phyloP scores from a whole-genome alignment of 768 basidiomycete genomes.

The Clathrus columnatus region DNA sequence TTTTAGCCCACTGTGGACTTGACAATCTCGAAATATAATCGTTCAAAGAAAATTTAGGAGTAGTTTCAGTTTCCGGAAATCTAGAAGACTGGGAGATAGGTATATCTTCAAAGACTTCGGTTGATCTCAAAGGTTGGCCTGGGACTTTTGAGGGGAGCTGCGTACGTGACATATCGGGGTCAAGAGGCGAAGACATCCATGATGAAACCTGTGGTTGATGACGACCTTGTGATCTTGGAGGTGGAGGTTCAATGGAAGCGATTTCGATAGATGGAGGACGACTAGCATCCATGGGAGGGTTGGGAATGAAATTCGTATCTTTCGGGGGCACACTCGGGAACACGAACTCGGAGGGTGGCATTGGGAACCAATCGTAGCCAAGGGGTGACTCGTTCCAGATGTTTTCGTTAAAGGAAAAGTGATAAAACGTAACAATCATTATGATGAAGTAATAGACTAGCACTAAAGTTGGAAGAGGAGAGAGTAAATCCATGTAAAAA shows the following conservation, averaged over 20 bases:
- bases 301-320: too few species aligned
- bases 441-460: slow-evolving; percentile 5
- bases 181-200: slow-evolving; percentile 1
- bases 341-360: background rate
- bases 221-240: background rate
- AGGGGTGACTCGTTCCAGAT: slow-evolving; percentile 5
- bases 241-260: background rate
- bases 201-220: background rate
- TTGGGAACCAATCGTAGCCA: slow-evolving; percentile 2
- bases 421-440: slow-evolving; percentile 1
- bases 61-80: too few species aligned
- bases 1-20: slow-evolving; percentile 5
- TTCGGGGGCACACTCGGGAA: too few species aligned
- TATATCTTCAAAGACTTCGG: too few species aligned
- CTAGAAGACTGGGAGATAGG: too few species aligned
- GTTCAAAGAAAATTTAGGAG: background rate
- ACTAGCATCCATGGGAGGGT: too few species aligned
- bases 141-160: too few species aligned
- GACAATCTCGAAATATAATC: too few species aligned
- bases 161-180: background rate
- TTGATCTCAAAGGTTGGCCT: too few species aligned
- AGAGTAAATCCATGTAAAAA: background rate
- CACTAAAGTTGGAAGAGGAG: background rate
- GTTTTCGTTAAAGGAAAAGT: background rate
- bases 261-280: background rate